Evolutionary conservation across 2,329 filamentous ascomycete genomes (phyloP), one percentile per base, ranked within the genome.

Genomic region (Trichoderma afroharzianum): DNA sequence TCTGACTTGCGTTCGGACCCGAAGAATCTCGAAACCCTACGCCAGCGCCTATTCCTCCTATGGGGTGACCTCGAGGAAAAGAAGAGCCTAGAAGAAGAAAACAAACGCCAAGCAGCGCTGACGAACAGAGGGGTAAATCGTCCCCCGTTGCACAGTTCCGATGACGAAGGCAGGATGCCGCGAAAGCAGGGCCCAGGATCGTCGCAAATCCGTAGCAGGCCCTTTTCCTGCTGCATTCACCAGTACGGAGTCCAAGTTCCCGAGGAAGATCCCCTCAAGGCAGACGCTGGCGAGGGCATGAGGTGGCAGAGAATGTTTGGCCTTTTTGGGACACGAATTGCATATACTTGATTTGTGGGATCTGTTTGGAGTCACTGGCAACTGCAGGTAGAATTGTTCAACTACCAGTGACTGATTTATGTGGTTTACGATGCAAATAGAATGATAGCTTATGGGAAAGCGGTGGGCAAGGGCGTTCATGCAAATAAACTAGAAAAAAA

Each of bases 31-130:
- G 78, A 76, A 3, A 73, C 79, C 7, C 81, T 98, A 5, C 87
- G 88, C 64, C 88, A 97, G 75, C 90, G 88, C 75, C 84, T 98
- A 70, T 95, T 91, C 78, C 83, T 89, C 43, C 84, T 98, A 1
- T 98, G 95, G 95, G 95, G 95, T 1, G 88, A 97, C 73, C 84
- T 98, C 1, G 90, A 95, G 77, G 93, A 97, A 78, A 80, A 83
- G 62, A 93, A 92, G 78, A 76, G 77, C 2, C 78, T 75, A 24
- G 72, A 76, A 71, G 80, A 78, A 74, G 78, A 63, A 66, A 69
- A 62, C 6, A 74, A 77, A 72, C 74, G 78, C 59, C 69, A 28
- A 9, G 63, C 28, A 15, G 66, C 70, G 24, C 26, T 50, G n/a
- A 53, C 74, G 68, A 73, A 73, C 71, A 72, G 75, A 50, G 77